Evolutionary conservation across 164 flowering plant species (phyloP).

Genomic region (Vitis rotundifolia): DNA sequence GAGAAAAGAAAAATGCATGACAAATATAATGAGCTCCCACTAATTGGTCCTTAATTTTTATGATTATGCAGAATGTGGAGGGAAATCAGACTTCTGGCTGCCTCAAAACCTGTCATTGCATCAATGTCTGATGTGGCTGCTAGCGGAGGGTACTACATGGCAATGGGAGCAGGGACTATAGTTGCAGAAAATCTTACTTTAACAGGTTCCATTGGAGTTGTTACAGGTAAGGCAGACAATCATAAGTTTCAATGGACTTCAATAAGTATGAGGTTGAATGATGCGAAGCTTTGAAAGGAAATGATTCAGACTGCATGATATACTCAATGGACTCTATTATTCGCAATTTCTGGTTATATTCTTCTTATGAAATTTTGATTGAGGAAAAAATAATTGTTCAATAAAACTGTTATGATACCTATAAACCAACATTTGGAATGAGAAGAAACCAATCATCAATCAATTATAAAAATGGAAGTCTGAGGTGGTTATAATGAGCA

Average conservation of each 20-base stretch:
- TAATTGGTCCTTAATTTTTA: slow-evolving; percentile 6
- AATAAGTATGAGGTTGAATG: background rate
- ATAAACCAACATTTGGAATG: too few relatives aligned
- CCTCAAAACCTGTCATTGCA: slow-evolving; percentile 84
- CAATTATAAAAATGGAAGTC: too few relatives aligned
- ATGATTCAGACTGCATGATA: too few relatives aligned
- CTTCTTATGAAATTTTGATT: too few relatives aligned
- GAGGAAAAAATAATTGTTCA: too few relatives aligned
- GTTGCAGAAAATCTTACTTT: slow-evolving; percentile 89
- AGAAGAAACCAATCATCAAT: too few relatives aligned
- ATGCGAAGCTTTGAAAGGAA: too few relatives aligned
- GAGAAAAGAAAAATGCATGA: background rate
- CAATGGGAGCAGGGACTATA: slow-evolving; percentile 84
- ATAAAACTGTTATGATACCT: too few relatives aligned
- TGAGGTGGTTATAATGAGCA: too few relatives aligned
- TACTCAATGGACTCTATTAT: too few relatives aligned
- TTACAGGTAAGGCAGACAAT: slow-evolving; percentile 57
- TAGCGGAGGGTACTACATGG: slow-evolving; percentile 99
- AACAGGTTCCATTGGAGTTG: slow-evolving; percentile 98
- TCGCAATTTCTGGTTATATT: too few relatives aligned
- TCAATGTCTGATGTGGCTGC: slow-evolving; percentile 99
- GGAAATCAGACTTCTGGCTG: slow-evolving; percentile 88
- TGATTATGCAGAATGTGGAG: slow-evolving; percentile 85
- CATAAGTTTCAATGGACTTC: background rate
- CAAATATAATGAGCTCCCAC: background rate